Conservation (phyloP, 179 eudicot species). For the Patellifolia procumbens region DNA sequence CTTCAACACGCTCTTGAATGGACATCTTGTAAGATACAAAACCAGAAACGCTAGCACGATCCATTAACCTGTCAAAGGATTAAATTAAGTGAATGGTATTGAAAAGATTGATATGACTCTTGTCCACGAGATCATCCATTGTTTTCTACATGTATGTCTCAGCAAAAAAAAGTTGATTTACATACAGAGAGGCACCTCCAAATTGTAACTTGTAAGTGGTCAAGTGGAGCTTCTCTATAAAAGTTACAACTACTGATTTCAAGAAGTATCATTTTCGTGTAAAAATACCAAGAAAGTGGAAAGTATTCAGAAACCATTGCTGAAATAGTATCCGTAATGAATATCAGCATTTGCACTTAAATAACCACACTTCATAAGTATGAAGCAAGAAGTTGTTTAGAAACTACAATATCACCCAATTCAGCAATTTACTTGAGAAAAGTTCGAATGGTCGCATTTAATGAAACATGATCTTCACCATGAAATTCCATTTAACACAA, state of each 20-base stretch:
- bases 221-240: neutral
- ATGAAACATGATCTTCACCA: neutral
- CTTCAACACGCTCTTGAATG: neutral
- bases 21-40: neutral
- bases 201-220: no score
- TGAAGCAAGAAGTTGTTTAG: neutral
- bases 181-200: neutral
- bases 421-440: neutral
- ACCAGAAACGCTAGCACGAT: neutral
- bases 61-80: slow-evolving; percentile 19
- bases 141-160: neutral
- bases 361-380: neutral
- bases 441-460: neutral
- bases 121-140: neutral
- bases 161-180: neutral
- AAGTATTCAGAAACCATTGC: neutral
- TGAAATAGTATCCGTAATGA: neutral
- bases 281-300: neutral
- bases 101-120: neutral
- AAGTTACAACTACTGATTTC: neutral
- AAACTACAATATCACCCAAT: neutral
- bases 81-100: neutral
- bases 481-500: neutral
- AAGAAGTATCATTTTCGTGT: neutral
- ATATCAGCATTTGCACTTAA: neutral